A percentile compares a stretch with the other conserved stretches of the same genome.
These are phyloP conservation scores for Handroanthus guayacan DNA, from an alignment of 257 asterid genomes.

Conservation along the genomic window DNA sequence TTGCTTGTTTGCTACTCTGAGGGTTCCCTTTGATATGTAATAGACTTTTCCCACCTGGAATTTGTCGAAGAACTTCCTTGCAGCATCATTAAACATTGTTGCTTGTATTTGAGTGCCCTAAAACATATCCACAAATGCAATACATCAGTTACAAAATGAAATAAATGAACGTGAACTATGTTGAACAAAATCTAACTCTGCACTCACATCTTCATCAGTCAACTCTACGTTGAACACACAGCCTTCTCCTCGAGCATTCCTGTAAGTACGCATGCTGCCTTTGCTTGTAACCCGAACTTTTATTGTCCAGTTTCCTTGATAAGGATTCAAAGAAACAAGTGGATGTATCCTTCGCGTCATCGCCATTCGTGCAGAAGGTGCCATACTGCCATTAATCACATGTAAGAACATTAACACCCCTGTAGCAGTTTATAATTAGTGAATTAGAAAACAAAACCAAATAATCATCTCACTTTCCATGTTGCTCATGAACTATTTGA, in stretches of 20 bases:
- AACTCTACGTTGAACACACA: conserved; percentile 96
- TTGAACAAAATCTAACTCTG: background rate
- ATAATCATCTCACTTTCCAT: conserved; percentile 64
- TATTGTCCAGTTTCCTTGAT: conserved; percentile 93
- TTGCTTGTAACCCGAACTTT: conserved; percentile 84
- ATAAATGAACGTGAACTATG: background rate
- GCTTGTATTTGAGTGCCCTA: conserved; percentile 99
- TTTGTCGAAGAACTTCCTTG: conserved; percentile 81
- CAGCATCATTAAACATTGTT: conserved; percentile 96
- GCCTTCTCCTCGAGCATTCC: conserved; percentile 91
- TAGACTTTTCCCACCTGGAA: conserved; percentile 93
- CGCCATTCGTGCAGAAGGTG: conserved; percentile 85
- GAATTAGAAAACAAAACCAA: background rate
- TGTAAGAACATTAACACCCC: background rate
- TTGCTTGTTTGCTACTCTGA: conserved; percentile 89
- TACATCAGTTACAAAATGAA: background rate
- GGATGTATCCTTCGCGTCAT: conserved; percentile 89
- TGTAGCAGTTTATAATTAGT: background rate
- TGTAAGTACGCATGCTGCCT: conserved; percentile 77
- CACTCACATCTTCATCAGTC: conserved; percentile 94
- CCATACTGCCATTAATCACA: conserved; percentile 58
- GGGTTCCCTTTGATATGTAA: conserved; percentile 85
- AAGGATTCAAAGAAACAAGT: conserved; percentile 88
- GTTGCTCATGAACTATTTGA: conserved; percentile 81
- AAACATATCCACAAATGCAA: conserved; percentile 23